Evolutionary conservation across 768 basidiomycete genomes (phyloP), one percentile per base, ranked within the genome.

Genomic region (Naganishia vaughanmartiniae): DNA sequence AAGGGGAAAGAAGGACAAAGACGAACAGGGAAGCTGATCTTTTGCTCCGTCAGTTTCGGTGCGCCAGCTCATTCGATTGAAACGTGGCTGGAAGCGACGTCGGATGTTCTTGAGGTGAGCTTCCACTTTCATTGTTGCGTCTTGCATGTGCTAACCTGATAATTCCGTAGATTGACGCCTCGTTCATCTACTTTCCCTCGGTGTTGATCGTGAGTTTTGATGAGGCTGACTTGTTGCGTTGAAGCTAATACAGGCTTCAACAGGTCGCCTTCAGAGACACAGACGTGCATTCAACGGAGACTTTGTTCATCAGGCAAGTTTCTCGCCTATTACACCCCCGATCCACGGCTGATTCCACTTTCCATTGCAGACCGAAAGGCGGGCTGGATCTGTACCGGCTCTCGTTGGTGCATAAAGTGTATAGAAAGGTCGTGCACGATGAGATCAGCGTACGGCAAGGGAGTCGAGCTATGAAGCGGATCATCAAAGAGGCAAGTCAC

Each of bases 161-260:
- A 46, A 21, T 11, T n/a, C 7, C 17, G 14, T 26, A 63, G 60
- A 75, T 79, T 60, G 75, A 80, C 63, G 77, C 79, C 1, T 76
- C 78, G 56, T 80, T 80, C 67, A 76, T 80, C 60, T 78, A 80
- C 65, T 74, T 80, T 54, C 79, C 79, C 15, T 75, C 75, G 0
- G 74, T 80, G 45, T 73, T 80, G 48, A 78, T 80, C 36, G 58
- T 72, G 33, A 63, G 60, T 46, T 4, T 26, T 26, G 6, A 7
- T 28, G 39, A 3, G 10, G 5, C 15, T 15, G 42, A 10, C 17
- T 15, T 33, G 24, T 5, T 19, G 1, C 30, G 30, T 24, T 28
- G 12, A n/a, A 28, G 46, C 46, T 66, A 26, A 66, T n/a, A n/a
- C 17, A 10, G 21, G 31, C 34, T n/a, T 56, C 75, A 21, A 63